phyloP scores from a whole-genome alignment of 768 basidiomycete species.

The Pisolithus marmoratus region DNA sequence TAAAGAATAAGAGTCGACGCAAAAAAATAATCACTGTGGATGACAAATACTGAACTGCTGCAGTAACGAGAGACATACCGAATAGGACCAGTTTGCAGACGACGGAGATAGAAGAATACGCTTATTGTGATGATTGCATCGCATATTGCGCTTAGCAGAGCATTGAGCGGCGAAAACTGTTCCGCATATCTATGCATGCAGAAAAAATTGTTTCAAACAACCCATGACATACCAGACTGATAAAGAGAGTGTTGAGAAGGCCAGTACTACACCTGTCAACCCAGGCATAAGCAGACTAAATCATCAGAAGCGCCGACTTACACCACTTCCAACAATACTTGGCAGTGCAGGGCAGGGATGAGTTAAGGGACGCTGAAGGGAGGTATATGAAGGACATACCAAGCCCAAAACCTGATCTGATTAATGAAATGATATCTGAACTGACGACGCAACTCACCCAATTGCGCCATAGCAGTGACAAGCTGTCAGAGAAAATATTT shows the following conservation, averaged over 20 bases:
- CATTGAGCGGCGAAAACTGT: constrained; percentile 7
- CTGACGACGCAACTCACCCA: constrained; percentile 4
- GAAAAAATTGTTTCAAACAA: not conserved
- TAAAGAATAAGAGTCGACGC: not conserved
- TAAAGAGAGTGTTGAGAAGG: not conserved
- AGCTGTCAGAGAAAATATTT: not conserved
- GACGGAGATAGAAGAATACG: constrained; percentile 14
- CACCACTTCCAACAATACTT: not conserved
- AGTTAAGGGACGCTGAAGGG: not conserved
- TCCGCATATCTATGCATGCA: not conserved
- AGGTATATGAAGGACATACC: not conserved
- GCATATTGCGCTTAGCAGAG: constrained; percentile 15
- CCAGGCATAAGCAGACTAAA: not conserved
- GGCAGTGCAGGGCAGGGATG: not conserved
- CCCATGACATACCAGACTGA: not conserved
- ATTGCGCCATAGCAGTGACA: constrained; percentile 6
- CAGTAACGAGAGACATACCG: constrained; percentile 5
- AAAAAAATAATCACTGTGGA: no score
- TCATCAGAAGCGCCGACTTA: not conserved
- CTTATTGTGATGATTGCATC: constrained; percentile 15
- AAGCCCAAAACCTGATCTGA: not conserved
- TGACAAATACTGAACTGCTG: not conserved
- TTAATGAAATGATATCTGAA: no score
- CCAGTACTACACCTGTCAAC: not conserved
- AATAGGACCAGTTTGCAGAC: constrained; percentile 3